Evolutionary conservation across 805 yeast genomes (phyloP).

Genomic region (Candida maris): DNA sequence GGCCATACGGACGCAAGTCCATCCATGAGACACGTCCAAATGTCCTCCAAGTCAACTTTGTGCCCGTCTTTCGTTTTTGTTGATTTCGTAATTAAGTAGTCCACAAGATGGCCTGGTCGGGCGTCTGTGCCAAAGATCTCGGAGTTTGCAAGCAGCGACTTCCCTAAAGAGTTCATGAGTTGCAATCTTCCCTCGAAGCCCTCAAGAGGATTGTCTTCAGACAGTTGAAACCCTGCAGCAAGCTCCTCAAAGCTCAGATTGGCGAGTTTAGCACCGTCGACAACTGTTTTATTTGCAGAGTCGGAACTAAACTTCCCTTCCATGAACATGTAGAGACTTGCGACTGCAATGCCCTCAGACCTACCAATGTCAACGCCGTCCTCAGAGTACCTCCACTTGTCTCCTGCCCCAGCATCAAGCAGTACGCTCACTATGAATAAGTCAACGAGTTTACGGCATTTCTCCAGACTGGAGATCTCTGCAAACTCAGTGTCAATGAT

Average conservation of each 20-base stretch:
- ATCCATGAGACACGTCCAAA: constrained; percentile 56
- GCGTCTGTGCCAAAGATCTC: constrained; percentile 38
- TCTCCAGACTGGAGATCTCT: constrained; percentile 33
- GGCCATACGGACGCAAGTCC: constrained; percentile 63
- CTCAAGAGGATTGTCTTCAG: constrained; percentile 43
- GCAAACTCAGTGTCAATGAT: constrained; percentile 39
- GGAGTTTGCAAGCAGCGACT: constrained; percentile 37
- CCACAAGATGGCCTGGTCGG: constrained; percentile 49
- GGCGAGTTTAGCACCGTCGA: constrained; percentile 41
- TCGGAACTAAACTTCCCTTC: constrained; percentile 41
- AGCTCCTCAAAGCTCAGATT: constrained; percentile 35
- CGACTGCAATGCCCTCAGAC: constrained; percentile 65
- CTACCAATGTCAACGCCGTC: constrained; percentile 36
- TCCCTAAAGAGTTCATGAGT: constrained; percentile 46
- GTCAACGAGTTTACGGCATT: constrained; percentile 53
- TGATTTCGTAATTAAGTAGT: constrained; percentile 36
- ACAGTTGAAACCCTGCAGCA: constrained; percentile 45
- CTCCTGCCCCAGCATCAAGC: constrained; percentile 69
- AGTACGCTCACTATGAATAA: constrained; percentile 57
- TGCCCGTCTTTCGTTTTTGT: constrained; percentile 17
- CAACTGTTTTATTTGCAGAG: constrained; percentile 35
- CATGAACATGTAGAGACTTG: constrained; percentile 51
- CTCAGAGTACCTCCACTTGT: constrained; percentile 49
- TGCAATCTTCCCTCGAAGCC: constrained; percentile 54
- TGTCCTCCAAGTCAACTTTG: constrained; percentile 40